Evolutionary conservation across 805 yeast species (phyloP).

Genomic region (Lipomyces lipofer): DNA sequence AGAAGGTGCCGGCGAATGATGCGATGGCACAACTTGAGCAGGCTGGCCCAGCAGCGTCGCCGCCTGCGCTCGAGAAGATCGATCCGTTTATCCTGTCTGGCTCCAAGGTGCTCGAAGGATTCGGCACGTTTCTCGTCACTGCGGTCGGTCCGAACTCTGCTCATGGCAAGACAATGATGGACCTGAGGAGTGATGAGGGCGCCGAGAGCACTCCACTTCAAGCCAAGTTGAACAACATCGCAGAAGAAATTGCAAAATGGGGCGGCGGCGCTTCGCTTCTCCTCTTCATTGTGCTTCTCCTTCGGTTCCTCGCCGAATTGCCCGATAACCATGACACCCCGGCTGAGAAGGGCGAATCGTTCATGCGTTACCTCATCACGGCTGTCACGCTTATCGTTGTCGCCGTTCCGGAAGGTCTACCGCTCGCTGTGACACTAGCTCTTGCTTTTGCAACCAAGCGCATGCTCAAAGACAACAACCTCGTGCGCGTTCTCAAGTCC

Average conservation of each 20-base stretch:
- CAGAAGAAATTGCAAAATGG: conserved; percentile 92
- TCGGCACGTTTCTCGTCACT: conserved; percentile 81
- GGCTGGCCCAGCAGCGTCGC: conserved; percentile 39
- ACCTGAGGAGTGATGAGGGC: conserved; percentile 72
- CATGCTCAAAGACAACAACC: conserved; percentile 94
- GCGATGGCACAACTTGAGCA: conserved; percentile 41
- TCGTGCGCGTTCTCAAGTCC: conserved; percentile 88
- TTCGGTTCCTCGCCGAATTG: conserved; percentile 67
- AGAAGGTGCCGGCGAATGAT: conserved; percentile 58
- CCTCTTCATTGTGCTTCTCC: conserved; percentile 76
- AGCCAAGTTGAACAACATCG: conserved; percentile 72
- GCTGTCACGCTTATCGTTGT: conserved; percentile 93
- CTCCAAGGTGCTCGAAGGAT: conserved; percentile 80
- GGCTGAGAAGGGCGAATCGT: conserved; percentile 79
- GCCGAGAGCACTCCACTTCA: conserved; percentile 88
- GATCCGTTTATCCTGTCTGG: conserved; percentile 93
- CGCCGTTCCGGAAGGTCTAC: conserved; percentile 99
- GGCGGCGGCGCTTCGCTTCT: conserved; percentile 83
- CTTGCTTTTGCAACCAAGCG: conserved; percentile 97
- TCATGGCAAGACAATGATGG: conserved; percentile 87
- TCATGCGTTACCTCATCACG: conserved; percentile 82
- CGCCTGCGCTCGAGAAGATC: conserved; percentile 44
- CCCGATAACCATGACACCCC: conserved; percentile 52
- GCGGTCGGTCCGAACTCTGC: conserved; percentile 89
- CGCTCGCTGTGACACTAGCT: conserved; percentile 94